Evolutionary conservation across 2,329 filamentous ascomycete genomes (phyloP).

Genomic region (Epichloe gansuensis): DNA sequence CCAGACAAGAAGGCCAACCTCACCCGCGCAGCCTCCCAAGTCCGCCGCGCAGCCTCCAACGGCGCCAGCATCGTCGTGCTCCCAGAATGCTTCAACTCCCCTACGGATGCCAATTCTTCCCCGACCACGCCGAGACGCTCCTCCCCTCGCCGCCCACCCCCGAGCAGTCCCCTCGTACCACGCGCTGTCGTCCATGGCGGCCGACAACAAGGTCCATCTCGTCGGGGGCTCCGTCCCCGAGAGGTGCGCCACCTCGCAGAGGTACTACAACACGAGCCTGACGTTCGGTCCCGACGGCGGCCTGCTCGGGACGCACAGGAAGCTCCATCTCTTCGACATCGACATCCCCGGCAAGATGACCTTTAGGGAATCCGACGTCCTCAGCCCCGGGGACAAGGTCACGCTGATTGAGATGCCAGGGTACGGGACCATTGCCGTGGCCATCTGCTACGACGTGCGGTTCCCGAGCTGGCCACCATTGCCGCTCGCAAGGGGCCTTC

Average conservation of each 20-base stretch:
- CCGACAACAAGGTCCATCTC: conserved; percentile 67
- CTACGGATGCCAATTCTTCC: conserved; percentile 84
- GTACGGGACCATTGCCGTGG: conserved; percentile 77
- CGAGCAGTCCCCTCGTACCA: conserved; percentile 69
- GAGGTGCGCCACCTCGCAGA: conserved; percentile 40
- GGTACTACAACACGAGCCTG: conserved; percentile 85
- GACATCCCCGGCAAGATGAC: conserved; percentile 90
- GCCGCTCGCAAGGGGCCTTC: conserved; percentile 78
- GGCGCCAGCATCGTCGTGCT: conserved; percentile 84
- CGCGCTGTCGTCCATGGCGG: conserved; percentile 67
- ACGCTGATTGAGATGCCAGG: conserved; percentile 79
- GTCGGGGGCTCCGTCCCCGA: conserved; percentile 92
- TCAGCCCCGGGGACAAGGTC: conserved; percentile 73
- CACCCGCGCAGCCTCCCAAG: conserved; percentile 63
- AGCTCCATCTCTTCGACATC: conserved; percentile 95
- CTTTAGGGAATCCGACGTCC: conserved; percentile 82
- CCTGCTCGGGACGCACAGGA: conserved; percentile 81
- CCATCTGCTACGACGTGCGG: conserved; percentile 95
- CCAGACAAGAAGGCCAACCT: conserved; percentile 82
- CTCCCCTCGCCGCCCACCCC: conserved; percentile 58
- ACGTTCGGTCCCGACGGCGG: conserved; percentile 67
- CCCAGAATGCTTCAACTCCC: conserved; percentile 98
- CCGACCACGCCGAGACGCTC: conserved; percentile 84
- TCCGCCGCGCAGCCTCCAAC: conserved; percentile 62
- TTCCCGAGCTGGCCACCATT: conserved; percentile 86